Percentiles rank a stretch among this genome's conserved stretches.
These are phyloP conservation scores for Metschnikowia drakensbergensis DNA, from an alignment of 805 yeast species.

Conservation along the genomic window DNA sequence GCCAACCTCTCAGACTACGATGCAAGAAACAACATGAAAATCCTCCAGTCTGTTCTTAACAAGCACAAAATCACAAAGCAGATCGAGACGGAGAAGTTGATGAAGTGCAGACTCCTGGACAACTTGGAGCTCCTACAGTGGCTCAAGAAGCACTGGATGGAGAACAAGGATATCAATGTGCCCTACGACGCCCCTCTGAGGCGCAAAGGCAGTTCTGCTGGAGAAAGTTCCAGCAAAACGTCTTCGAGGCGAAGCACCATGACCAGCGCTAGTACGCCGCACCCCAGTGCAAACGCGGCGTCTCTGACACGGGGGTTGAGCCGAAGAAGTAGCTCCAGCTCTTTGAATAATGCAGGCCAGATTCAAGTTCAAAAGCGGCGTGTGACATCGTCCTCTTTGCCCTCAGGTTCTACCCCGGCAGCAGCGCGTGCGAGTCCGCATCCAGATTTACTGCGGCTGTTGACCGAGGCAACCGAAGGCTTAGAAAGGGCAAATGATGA, in stretches of 20 bases:
- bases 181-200: constrained; percentile 58
- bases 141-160: constrained; percentile 81
- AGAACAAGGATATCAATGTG: constrained; percentile 59
- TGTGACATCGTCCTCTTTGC: constrained; percentile 13
- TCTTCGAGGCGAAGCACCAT: constrained; percentile 13
- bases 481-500: constrained; percentile 46
- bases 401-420: background rate
- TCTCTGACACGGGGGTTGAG: background rate
- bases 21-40: constrained; percentile 73
- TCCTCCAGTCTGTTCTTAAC: constrained; percentile 76
- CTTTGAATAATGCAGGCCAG: constrained; percentile 1
- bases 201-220: constrained; percentile 15
- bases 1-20: constrained; percentile 67
- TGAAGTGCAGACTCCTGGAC: constrained; percentile 89
- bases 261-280: constrained; percentile 3
- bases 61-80: constrained; percentile 66
- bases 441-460: constrained; percentile 32
- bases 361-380: constrained; percentile 20
- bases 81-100: constrained; percentile 75
- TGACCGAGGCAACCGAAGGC: constrained; percentile 41
- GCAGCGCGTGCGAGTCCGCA: constrained; percentile 1
- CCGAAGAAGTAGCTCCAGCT: constrained; percentile 7
- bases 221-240: constrained; percentile 7
- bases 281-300: constrained; percentile 1
- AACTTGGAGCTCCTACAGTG: constrained; percentile 93